A percentile compares a stretch with the other conserved stretches of the same genome.
These are phyloP conservation scores for Lachancea fermentati DNA, from an alignment of 805 yeast genomes.

Conservation along the genomic window DNA sequence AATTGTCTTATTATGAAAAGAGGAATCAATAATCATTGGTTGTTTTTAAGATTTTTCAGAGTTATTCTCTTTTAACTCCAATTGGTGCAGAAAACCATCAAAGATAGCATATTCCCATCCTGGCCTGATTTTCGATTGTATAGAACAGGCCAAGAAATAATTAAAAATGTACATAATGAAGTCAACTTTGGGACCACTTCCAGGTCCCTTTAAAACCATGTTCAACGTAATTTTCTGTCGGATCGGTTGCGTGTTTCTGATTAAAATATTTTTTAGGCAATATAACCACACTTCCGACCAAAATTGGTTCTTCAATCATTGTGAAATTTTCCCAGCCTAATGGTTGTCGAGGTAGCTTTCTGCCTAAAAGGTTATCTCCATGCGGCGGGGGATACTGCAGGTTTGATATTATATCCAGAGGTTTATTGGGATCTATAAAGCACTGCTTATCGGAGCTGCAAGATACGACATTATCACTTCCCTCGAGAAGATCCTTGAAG, in stretches of 20 bases:
- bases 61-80: too few species aligned
- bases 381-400: constrained; percentile 3
- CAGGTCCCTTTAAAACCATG: constrained; percentile 10
- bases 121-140: too few species aligned
- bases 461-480: neutral
- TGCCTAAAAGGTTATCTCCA: constrained; percentile 5
- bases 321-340: constrained; percentile 12
- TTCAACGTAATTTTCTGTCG: constrained; percentile 3
- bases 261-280: constrained; percentile 9
- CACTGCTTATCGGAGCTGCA: constrained; percentile 1
- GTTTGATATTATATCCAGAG: constrained; percentile 2
- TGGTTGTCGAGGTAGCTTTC: constrained; percentile 2
- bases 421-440: constrained; percentile 6
- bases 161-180: neutral
- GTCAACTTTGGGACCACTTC: constrained; percentile 8
- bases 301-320: constrained; percentile 2
- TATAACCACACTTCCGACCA: constrained; percentile 6
- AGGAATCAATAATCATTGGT: too few species aligned
- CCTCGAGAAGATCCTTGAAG: neutral
- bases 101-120: too few species aligned
- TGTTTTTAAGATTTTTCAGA: too few species aligned
- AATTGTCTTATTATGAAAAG: too few species aligned
- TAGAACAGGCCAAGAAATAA: too few species aligned
- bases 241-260: constrained; percentile 1
- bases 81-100: too few species aligned